A percentile compares a stretch with the other conserved stretches of the same genome.
These are phyloP conservation scores for Pestalotiopsis sp. DNA, from an alignment of 2,329 filamentous ascomycete genomes.

Conservation along the genomic window DNA sequence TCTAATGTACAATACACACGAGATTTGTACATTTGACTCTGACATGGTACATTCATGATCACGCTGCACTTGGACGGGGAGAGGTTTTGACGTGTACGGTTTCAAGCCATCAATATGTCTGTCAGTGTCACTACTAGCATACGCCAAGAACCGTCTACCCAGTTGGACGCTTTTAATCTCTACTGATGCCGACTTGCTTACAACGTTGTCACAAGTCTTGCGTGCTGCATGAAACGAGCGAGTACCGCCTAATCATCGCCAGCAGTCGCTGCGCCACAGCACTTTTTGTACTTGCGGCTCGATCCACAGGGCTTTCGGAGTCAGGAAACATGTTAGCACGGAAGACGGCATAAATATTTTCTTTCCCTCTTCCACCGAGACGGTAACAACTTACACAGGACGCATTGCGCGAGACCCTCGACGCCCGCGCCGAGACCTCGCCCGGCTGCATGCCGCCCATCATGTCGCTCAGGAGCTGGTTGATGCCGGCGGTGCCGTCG, in stretches of 20 bases:
- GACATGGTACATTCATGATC: too few species aligned
- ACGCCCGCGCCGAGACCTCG: neutral
- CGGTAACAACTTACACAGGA: neutral
- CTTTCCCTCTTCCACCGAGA: neutral
- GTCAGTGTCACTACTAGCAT: too few species aligned
- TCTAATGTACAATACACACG: too few species aligned
- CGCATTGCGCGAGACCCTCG: neutral
- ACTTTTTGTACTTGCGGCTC: constrained; percentile 8
- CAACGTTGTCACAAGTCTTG: neutral
- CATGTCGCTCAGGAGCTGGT: constrained; percentile 8
- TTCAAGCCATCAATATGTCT: too few species aligned
- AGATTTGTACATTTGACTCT: too few species aligned
- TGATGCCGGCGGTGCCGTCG: constrained; percentile 5
- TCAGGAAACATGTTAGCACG: neutral
- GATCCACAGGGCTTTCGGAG: neutral
- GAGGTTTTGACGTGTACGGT: too few species aligned
- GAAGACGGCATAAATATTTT: too few species aligned
- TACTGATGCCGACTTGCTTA: neutral
- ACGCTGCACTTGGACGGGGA: too few species aligned
- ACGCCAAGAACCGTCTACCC: too few species aligned
- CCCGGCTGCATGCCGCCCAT: constrained; percentile 9
- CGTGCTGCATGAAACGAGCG: neutral
- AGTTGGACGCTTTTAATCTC: neutral
- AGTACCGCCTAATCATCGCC: neutral
- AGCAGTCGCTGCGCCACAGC: neutral